These are phyloP conservation scores for Bretschneidera sinensis DNA, from an alignment of 345 rosid genomes.

Conservation along the genomic window DNA sequence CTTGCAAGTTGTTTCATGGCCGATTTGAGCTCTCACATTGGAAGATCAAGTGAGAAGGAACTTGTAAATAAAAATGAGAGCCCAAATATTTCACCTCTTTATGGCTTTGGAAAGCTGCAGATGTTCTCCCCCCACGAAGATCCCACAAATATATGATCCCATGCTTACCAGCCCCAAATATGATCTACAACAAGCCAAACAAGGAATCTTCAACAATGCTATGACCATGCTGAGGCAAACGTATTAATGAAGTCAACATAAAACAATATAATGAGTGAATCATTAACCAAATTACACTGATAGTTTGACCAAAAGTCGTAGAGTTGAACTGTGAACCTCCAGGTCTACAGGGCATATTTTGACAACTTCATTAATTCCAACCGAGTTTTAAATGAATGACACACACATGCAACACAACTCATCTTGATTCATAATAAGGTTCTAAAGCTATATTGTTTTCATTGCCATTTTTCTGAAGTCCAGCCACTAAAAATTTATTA, in stretches of 20 bases:
- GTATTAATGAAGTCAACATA: not conserved
- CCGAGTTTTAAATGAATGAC: too few species aligned
- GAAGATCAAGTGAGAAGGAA: not conserved
- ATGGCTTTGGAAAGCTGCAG: slow-evolving; percentile 60
- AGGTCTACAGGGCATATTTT: too few species aligned
- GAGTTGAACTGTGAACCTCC: too few species aligned
- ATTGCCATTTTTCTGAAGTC: too few species aligned
- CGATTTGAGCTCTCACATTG: not conserved
- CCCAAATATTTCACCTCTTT: slow-evolving; percentile 42
- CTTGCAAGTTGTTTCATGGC: not conserved
- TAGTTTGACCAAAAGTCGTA: too few species aligned
- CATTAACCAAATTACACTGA: not conserved
- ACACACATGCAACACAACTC: too few species aligned
- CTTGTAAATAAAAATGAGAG: too few species aligned
- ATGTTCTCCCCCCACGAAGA: slow-evolving; percentile 79
- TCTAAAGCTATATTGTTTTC: too few species aligned
- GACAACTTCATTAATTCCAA: too few species aligned
- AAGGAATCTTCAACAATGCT: slow-evolving; percentile 3
- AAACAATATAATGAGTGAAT: not conserved
- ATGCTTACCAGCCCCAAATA: slow-evolving; percentile 71
- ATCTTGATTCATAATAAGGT: too few species aligned
- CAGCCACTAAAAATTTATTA: too few species aligned
- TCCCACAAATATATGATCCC: slow-evolving; percentile 83
- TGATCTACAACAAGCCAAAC: slow-evolving; percentile 33
- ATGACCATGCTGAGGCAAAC: not conserved